Conservation (phyloP, 2,329 filamentous ascomycete genomes). For the Cladophialophora chaetospira region DNA sequence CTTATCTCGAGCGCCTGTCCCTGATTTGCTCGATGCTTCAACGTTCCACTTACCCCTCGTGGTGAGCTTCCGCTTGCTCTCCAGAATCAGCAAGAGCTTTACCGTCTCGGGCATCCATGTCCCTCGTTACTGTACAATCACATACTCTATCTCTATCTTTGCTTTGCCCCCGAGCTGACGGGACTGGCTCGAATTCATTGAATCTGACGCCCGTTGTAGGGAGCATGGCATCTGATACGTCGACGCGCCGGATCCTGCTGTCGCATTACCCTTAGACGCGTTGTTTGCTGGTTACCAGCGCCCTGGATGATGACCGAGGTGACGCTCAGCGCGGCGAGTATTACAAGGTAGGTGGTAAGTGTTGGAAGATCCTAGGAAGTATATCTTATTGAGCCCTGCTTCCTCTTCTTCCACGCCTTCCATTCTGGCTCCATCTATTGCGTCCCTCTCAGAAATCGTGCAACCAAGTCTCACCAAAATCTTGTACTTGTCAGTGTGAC, state of each 20-base stretch:
- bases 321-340: slow-evolving; percentile 1
- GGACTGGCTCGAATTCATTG: slow-evolving; percentile 1
- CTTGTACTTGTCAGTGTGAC: not conserved
- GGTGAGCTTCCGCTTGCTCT: slow-evolving; percentile 17
- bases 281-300: slow-evolving; percentile 9
- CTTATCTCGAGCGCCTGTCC: not conserved
- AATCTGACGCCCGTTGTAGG: slow-evolving; percentile 3
- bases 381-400: slow-evolving; percentile 17
- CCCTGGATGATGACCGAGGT: slow-evolving; percentile 7
- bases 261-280: slow-evolving; percentile 9
- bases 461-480: slow-evolving; percentile 4
- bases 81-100: slow-evolving; percentile 3
- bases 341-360: not conserved
- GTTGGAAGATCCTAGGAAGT: slow-evolving; percentile 4
- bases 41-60: slow-evolving; percentile 13
- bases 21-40: not conserved
- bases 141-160: not conserved
- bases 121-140: slow-evolving; percentile 7
- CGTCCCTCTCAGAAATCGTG: slow-evolving; percentile 10
- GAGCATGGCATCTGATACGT: not conserved
- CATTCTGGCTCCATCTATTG: slow-evolving; percentile 11
- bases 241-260: slow-evolving; percentile 9
- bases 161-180: not conserved
- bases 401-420: slow-evolving; percentile 14
- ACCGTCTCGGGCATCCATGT: slow-evolving; percentile 24